Percentiles rank a stretch among this genome's conserved stretches.
phyloP scores from a whole-genome alignment of 2,329 filamentous ascomycete species.

The Ophioceras dolichostomum region DNA sequence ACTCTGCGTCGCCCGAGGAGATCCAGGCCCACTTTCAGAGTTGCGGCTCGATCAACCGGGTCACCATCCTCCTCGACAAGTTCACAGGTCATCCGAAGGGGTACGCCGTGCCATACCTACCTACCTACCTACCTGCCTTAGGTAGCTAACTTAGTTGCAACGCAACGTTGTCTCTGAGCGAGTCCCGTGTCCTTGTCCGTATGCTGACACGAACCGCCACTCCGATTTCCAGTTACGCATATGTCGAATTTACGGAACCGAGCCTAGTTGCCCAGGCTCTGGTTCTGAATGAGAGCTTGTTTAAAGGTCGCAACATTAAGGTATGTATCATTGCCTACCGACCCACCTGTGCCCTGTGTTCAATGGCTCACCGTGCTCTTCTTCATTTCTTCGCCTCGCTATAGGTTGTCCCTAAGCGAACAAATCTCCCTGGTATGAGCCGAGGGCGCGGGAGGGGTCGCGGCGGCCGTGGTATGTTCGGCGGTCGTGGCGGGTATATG shows the following conservation, averaged over 20 bases:
- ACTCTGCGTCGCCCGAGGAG: conserved; percentile 92
- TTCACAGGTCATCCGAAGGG: conserved; percentile 99
- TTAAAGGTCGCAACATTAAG: conserved; percentile 92
- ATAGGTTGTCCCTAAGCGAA: conserved; percentile 74
- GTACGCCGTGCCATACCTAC: conserved; percentile 42
- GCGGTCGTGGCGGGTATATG: conserved; percentile 38
- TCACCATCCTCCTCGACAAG: conserved; percentile 95
- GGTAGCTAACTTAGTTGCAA: no score
- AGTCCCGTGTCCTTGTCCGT: not conserved
- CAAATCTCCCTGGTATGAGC: conserved; percentile 90
- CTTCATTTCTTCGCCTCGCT: no score
- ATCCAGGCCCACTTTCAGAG: conserved; percentile 97
- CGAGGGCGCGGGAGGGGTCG: conserved; percentile 53
- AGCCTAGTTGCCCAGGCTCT: conserved; percentile 86
- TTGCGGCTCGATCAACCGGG: conserved; percentile 93
- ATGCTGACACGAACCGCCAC: conserved; percentile 1
- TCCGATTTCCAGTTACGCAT: conserved; percentile 63
- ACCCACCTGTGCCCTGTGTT: not conserved
- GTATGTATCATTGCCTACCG: conserved; percentile 2
- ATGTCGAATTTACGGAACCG: conserved; percentile 95
- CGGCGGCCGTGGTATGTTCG: conserved; percentile 39
- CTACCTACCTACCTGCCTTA: no score
- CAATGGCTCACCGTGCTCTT: not conserved
- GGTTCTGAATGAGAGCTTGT: conserved; percentile 90
- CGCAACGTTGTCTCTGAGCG: no score